Conservation (phyloP, 2,329 filamentous ascomycete species). For the Didymella keratinophila region DNA sequence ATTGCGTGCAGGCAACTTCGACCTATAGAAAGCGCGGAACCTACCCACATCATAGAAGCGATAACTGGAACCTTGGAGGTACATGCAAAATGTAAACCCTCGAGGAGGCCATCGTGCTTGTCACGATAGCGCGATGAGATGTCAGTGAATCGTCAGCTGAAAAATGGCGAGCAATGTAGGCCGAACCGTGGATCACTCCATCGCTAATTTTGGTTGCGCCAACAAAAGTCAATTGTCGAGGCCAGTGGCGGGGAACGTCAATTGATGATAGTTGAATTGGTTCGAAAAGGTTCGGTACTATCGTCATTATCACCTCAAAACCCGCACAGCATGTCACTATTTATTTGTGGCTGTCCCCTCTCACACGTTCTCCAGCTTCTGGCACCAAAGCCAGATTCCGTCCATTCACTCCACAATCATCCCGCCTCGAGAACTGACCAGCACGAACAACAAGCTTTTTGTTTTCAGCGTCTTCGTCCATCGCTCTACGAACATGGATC, state of each 20-base stretch:
- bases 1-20: too few species aligned
- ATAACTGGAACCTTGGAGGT: not conserved
- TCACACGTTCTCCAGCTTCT: not conserved
- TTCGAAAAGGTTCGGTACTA: not conserved
- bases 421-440: too few species aligned
- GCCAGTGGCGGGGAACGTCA: not conserved
- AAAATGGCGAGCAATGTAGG: not conserved
- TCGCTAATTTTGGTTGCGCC: not conserved
- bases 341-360: not conserved
- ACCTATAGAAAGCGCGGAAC: not conserved
- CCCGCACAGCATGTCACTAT: not conserved
- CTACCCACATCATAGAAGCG: not conserved
- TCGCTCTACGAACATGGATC: not conserved
- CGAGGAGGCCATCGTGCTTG: not conserved
- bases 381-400: not conserved
- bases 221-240: not conserved
- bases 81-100: not conserved
- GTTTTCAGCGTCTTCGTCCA: too few species aligned
- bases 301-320: conserved; percentile 3
- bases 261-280: not conserved
- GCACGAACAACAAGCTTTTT: too few species aligned
- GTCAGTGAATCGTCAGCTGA: not conserved
- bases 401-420: not conserved
- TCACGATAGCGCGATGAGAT: not conserved
- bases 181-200: conserved; percentile 2